Evolutionary conservation across 225 moss, liverwort and hornwort genomes (phyloP), one percentile per base, ranked within the genome.

Genomic region (Antitrichia curtipendula): DNA sequence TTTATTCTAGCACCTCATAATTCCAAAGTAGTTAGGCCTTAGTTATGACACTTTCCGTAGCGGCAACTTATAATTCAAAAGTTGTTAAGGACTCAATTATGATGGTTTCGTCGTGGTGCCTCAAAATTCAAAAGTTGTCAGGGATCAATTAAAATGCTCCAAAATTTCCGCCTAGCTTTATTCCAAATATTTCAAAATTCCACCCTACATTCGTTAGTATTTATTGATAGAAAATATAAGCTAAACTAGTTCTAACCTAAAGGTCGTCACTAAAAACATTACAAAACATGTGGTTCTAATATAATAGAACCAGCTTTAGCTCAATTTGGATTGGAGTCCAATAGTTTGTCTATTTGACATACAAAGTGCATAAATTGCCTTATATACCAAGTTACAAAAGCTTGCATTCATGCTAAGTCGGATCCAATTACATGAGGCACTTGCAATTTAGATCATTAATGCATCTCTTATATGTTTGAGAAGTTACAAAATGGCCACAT

Each of bases 141-240:
- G 3, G 6, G 2, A 6, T n/a, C 6, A 36, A 2, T 24, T 13
- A 16, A 23, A 10, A 25, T 0, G 0, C 6, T 34, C 0, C 0
- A 0, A 77, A 24, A 54, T 24, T n/a, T 10, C 50, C 15, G 1
- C 4, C 7, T 6, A 16, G 4, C 1, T 25, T n/a, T 77, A 56
- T 38, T 38, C 25, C 7, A 77, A 10, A n/a, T 16, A 17, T 17
- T 24, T 56, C 25, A 77, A 16, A 56, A 16, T n/a, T 16, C 10
- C 7, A 56, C 0, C 7, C 1, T 16, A 54, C 10, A 24, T 16
- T 54, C 0, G 2, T n/a, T 0, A 24, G 7, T 54, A 16, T n/a
- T 25, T n/a, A 16, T n/a, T 16, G 15, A 54, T 77, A 9, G 10
- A 25, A 54, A 54, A n/a, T n/a, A 54, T n/a, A 2, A 16, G 4